Conservation (phyloP, 352 stramenopile genomes). For the Pythium periplocum region DNA sequence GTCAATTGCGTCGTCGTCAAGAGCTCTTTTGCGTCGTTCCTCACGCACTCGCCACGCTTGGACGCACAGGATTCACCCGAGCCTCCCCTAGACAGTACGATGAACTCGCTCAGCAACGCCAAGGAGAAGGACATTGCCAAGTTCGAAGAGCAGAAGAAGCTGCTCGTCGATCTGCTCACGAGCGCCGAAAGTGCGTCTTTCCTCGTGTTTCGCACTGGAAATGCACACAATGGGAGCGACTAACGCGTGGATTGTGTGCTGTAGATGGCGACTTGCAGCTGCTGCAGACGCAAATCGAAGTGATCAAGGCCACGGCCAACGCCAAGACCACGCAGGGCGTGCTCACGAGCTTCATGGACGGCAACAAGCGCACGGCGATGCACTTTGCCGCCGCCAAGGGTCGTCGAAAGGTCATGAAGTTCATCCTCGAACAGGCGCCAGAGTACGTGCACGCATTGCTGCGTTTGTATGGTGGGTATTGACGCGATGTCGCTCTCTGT, state of each 20-base stretch:
- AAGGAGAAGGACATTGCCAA: slow-evolving; percentile 62
- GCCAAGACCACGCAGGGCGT: slow-evolving; percentile 32
- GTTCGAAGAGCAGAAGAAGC: slow-evolving; percentile 76
- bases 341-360: slow-evolving; percentile 75
- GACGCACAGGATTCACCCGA: background rate
- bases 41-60: too few species aligned
- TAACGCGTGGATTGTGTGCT: background rate
- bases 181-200: slow-evolving; percentile 57
- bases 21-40: too few species aligned
- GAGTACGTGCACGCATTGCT: slow-evolving; percentile 20
- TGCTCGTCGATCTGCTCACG: slow-evolving; percentile 65
- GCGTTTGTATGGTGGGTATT: background rate
- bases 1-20: too few species aligned
- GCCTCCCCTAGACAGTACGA: slow-evolving; percentile 6
- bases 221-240: too few species aligned
- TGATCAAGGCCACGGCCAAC: slow-evolving; percentile 49
- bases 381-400: slow-evolving; percentile 79
- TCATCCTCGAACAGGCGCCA: slow-evolving; percentile 58
- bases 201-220: too few species aligned
- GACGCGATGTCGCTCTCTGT: background rate
- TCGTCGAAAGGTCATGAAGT: slow-evolving; percentile 66
- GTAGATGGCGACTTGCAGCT: slow-evolving; percentile 70
- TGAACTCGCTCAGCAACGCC: slow-evolving; percentile 32
- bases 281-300: slow-evolving; percentile 60
- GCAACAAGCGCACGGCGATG: slow-evolving; percentile 71